A percentile compares a stretch with the other conserved stretches of the same genome.
Conservation (phyloP, 2,329 filamentous ascomycete genomes). For the Aspergillus sp. region DNA sequence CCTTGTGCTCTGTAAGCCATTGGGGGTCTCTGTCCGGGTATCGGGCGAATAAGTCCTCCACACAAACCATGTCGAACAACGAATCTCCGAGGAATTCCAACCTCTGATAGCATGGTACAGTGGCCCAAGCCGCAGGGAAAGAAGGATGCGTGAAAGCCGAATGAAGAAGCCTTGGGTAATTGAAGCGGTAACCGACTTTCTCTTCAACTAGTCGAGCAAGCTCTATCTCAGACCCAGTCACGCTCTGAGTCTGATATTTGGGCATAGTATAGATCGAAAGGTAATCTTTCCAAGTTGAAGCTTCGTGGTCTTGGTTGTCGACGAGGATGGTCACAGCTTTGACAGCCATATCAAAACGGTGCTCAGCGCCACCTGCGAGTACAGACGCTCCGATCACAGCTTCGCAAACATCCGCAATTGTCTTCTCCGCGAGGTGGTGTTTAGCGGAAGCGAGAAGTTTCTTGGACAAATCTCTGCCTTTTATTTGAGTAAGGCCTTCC, state of each 20-base stretch:
- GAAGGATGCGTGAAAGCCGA: slow-evolving; percentile 91
- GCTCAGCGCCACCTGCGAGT: slow-evolving; percentile 56
- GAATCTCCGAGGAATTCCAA: slow-evolving; percentile 92
- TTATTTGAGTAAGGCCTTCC: slow-evolving; percentile 71
- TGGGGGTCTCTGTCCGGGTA: slow-evolving; percentile 85
- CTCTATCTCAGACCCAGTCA: slow-evolving; percentile 70
- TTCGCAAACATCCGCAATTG: slow-evolving; percentile 91
- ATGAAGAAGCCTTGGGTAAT: slow-evolving; percentile 73
- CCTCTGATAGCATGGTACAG: slow-evolving; percentile 85
- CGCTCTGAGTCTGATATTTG: slow-evolving; percentile 66
- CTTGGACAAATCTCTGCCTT: slow-evolving; percentile 68
- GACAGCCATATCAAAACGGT: slow-evolving; percentile 64
- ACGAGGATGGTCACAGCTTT: slow-evolving; percentile 66
- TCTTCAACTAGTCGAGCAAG: slow-evolving; percentile 67
- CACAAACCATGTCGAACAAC: slow-evolving; percentile 81
- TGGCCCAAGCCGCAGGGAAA: slow-evolving; percentile 72
- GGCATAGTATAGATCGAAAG: slow-evolving; percentile 70
- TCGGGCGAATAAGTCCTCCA: slow-evolving; percentile 78
- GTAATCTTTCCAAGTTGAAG: slow-evolving; percentile 75
- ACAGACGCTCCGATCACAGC: slow-evolving; percentile 87
- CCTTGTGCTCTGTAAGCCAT: slow-evolving; percentile 96
- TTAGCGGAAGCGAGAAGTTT: slow-evolving; percentile 47
- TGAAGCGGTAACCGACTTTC: slow-evolving; percentile 70
- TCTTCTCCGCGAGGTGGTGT: slow-evolving; percentile 82
- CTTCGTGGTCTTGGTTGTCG: slow-evolving; percentile 69